phyloP scores from a whole-genome alignment of 768 basidiomycete species.

The Lentinus tigrinus region DNA sequence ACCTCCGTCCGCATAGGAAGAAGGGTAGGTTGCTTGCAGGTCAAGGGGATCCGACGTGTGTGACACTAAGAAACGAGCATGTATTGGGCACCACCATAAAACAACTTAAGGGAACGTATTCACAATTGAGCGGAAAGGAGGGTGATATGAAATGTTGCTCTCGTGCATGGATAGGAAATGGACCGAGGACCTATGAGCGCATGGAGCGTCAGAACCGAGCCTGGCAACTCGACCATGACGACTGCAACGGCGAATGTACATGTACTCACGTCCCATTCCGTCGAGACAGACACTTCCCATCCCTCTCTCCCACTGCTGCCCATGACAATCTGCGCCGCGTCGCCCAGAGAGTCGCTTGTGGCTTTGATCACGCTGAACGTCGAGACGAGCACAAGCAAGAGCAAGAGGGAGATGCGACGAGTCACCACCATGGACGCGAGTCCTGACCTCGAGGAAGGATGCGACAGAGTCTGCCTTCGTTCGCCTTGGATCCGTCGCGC shows the following conservation, averaged over 20 bases:
- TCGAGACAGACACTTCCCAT: conserved; percentile 24
- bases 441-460: too few species aligned
- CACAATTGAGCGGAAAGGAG: conserved; percentile 68
- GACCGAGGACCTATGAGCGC: conserved; percentile 64
- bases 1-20: conserved; percentile 67
- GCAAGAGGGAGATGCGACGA: too few species aligned
- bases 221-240: background rate
- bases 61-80: conserved; percentile 39
- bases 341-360: background rate
- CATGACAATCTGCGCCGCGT: background rate
- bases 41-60: conserved; percentile 43
- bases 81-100: background rate
- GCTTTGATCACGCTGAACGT: background rate
- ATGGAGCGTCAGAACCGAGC: background rate
- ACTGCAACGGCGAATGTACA: background rate
- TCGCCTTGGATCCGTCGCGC: too few species aligned
- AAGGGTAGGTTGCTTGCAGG: conserved; percentile 52
- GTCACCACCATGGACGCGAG: too few species aligned
- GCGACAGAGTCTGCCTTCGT: too few species aligned
- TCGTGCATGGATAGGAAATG: conserved; percentile 80
- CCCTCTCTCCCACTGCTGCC: background rate
- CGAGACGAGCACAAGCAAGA: too few species aligned
- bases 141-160: conserved; percentile 85
- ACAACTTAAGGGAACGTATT: conserved; percentile 20
- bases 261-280: conserved; percentile 27